Conservation (phyloP, 441 rosid species). For the Gossypium aridum region DNA sequence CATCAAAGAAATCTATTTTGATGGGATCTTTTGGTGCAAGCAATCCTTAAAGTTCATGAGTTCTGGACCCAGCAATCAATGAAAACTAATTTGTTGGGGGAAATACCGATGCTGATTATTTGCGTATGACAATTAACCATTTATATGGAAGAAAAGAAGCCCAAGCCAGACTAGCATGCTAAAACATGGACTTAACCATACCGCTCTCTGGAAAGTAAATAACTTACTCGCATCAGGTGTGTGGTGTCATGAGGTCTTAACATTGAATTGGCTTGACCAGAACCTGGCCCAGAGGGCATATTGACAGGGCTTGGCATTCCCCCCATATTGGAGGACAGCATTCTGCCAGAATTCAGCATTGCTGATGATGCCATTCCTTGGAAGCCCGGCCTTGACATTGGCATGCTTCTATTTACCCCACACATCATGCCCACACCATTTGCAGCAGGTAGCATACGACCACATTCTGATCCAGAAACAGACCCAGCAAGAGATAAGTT, state of each 20-base stretch:
- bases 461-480: slow-evolving; percentile 64
- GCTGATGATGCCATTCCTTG: slow-evolving; percentile 74
- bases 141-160: neutral
- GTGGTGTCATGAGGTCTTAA: slow-evolving; percentile 70
- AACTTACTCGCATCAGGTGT: slow-evolving; percentile 77
- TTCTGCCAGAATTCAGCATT: slow-evolving; percentile 53
- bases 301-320: slow-evolving; percentile 67
- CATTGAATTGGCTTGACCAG: slow-evolving; percentile 70
- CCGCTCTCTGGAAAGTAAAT: neutral
- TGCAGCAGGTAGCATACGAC: slow-evolving; percentile 63
- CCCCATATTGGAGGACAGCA: slow-evolving; percentile 66
- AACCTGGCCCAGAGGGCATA: slow-evolving; percentile 60
- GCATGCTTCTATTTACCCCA: slow-evolving; percentile 69
- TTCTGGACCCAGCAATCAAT: neutral
- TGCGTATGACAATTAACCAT: neutral
- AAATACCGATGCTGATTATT: neutral
- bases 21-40: slow-evolving; percentile 3
- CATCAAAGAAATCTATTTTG: neutral
- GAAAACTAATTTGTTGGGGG: neutral
- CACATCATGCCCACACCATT: slow-evolving; percentile 63
- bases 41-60: neutral
- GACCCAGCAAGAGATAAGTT: slow-evolving; percentile 63
- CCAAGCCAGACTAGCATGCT: neutral
- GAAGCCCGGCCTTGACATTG: slow-evolving; percentile 74
- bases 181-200: neutral